Evolutionary conservation across 2,329 filamentous ascomycete species (phyloP).

Genomic region (Reticulascus tulasneorum): DNA sequence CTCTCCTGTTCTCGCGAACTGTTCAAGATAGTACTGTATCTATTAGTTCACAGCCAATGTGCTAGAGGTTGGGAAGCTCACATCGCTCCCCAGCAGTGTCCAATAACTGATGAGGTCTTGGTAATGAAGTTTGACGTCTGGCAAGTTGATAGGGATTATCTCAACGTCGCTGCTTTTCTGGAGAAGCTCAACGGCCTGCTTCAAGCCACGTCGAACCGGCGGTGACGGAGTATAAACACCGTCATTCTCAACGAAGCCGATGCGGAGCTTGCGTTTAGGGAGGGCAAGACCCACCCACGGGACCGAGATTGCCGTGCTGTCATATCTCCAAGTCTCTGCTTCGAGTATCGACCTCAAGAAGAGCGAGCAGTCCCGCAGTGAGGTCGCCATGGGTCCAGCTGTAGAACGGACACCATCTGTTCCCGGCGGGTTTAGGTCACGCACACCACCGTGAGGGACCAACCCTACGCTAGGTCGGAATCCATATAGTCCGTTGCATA

Average conservation of each 20-base stretch:
- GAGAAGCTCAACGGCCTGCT: constrained; percentile 22
- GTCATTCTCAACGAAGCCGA: constrained; percentile 39
- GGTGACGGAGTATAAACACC: constrained; percentile 32
- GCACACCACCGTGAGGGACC: constrained; percentile 17
- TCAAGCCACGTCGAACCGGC: constrained; percentile 28
- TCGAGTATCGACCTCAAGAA: constrained; percentile 24
- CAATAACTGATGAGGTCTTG: too few relatives aligned
- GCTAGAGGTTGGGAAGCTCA: too few relatives aligned
- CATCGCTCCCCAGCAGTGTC: too few relatives aligned
- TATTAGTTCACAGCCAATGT: too few relatives aligned
- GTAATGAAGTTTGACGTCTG: too few relatives aligned
- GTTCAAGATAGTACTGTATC: too few relatives aligned
- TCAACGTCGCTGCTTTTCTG: too few relatives aligned
- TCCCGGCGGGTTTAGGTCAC: constrained; percentile 32
- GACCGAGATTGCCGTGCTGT: constrained; percentile 21
- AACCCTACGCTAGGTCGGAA: constrained; percentile 21
- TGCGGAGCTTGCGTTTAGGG: constrained; percentile 25
- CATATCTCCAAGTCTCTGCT: too few relatives aligned
- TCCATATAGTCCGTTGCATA: constrained; percentile 27
- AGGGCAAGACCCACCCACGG: constrained; percentile 24
- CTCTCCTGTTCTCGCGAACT: too few relatives aligned
- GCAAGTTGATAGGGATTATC: too few relatives aligned
- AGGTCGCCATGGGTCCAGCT: constrained; percentile 27
- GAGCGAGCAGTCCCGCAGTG: constrained; percentile 29
- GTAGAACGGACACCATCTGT: constrained; percentile 28